Evolutionary conservation across 1,284 basidiomycete genomes (phyloP), one percentile per base, ranked within the genome.

Genomic region (Xerocomus amazonicus): DNA sequence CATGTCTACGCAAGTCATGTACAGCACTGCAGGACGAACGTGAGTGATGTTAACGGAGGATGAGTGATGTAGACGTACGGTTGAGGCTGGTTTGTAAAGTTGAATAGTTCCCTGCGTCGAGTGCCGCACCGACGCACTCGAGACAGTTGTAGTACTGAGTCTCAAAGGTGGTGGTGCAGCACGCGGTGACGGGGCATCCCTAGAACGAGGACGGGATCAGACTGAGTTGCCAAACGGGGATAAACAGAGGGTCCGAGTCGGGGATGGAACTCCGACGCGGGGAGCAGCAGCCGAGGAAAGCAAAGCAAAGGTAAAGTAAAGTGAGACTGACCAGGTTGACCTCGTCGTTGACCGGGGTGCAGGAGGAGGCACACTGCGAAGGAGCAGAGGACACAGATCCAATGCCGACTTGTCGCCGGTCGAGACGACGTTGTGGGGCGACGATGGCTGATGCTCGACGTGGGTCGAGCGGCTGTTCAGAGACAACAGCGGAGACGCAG

Each of bases 151-250:
- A 71, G 56, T 70, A 74, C 3, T 52, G 45, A 0, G 49, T 58
- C 54, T 68, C 66, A 48, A 75, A 76, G 3, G 52, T 48, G 17
- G 53, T 45, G 3, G 67, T 61, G 51, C 72, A 74, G 48, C 73
- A 73, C 31, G 56, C 47, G 1, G 58, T 47, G 29, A 58, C 43
- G 2, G 62, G 57, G 32, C 72, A 74, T 31, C 54, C 56, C 63
- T 68, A 37, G 29, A 28, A 16, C 14, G 7, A 2, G 12, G n/a
- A 19, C 1, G 29, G 6, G 16, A 55, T 42, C 28, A 43, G 17
- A 3, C 12, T 17, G 12, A 10, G 1, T 39, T 17, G 23, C 26
- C 38, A 27, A 39, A 28, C 8, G 38, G 38, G 38, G 38, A 39
- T n/a, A 27, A 19, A n/a, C 17, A 12, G 36, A 9, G 9, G 6